A percentile compares a stretch with the other conserved stretches of the same genome.
Conservation (phyloP, 179 eudicot species). For the Nepenthes alata region DNA sequence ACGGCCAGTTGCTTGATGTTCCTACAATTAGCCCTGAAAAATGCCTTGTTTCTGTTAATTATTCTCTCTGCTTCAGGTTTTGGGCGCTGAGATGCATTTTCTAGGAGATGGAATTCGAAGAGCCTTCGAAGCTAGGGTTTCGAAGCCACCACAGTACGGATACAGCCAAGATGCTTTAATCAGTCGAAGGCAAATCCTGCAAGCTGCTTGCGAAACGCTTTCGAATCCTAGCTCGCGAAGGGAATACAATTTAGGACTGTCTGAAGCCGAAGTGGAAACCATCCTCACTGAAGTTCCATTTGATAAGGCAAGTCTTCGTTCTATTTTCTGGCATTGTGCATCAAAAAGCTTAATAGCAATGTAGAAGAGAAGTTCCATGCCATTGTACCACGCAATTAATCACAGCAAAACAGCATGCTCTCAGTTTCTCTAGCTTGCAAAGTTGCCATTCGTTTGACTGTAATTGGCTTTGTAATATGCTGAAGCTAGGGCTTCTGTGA, state of each 20-base stretch:
- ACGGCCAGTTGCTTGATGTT: background rate
- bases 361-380: background rate
- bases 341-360: too few relatives aligned
- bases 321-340: background rate
- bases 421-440: too few relatives aligned
- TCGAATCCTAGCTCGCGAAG: constrained; percentile 49
- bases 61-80: constrained; percentile 16
- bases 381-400: too few relatives aligned
- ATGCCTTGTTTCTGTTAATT: background rate
- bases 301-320: constrained; percentile 45
- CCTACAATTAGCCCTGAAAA: background rate
- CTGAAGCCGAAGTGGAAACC: constrained; percentile 60
- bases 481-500: too few relatives aligned
- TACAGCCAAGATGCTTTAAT: constrained; percentile 67
- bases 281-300: constrained; percentile 72
- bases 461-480: too few relatives aligned
- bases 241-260: constrained; percentile 78
- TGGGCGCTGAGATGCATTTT: constrained; percentile 79
- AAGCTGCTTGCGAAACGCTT: constrained; percentile 86
- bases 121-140: constrained; percentile 69
- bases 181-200: constrained; percentile 76
- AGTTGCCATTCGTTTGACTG: too few relatives aligned
- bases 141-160: constrained; percentile 72
- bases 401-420: too few relatives aligned
- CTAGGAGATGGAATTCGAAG: constrained; percentile 79